These are phyloP conservation scores for Paulownia fortunei DNA, from an alignment of 257 asterid genomes.

Conservation along the genomic window DNA sequence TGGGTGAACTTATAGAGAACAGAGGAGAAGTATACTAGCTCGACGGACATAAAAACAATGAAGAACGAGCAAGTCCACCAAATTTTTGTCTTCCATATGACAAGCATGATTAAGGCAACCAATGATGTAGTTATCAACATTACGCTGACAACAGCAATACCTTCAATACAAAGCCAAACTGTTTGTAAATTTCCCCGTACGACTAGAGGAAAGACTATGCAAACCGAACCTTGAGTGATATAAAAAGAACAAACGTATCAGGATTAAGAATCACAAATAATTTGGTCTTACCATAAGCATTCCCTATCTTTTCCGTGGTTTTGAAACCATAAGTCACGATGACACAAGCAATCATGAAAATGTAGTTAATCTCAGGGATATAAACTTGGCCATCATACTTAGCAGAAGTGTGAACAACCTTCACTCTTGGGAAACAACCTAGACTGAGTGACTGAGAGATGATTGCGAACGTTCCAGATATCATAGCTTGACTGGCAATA, in stretches of 20 bases:
- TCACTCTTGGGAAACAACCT: slow-evolving; percentile 65
- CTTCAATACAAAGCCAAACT: too few relatives aligned
- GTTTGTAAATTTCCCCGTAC: too few relatives aligned
- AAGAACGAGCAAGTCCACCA: slow-evolving; percentile 52
- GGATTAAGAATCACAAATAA: background rate
- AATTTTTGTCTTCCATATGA: slow-evolving; percentile 61
- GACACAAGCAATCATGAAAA: slow-evolving; percentile 63
- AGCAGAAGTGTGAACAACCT: slow-evolving; percentile 60
- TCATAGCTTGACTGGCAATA: slow-evolving; percentile 74
- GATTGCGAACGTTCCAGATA: slow-evolving; percentile 60
- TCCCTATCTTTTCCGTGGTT: slow-evolving; percentile 54
- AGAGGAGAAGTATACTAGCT: slow-evolving; percentile 43
- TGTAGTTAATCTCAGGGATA: slow-evolving; percentile 60
- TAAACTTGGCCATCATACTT: slow-evolving; percentile 66
- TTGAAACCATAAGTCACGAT: slow-evolving; percentile 46
- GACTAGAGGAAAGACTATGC: too few relatives aligned
- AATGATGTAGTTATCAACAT: slow-evolving; percentile 55
- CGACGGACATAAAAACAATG: slow-evolving; percentile 30
- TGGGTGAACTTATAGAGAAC: slow-evolving; percentile 56
- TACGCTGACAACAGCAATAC: slow-evolving; percentile 63
- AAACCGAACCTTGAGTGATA: too few relatives aligned
- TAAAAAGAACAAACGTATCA: too few relatives aligned
- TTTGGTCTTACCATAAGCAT: slow-evolving; percentile 56
- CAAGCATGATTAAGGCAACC: slow-evolving; percentile 52
- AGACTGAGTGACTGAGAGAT: slow-evolving; percentile 54